Evolutionary conservation across 2,329 filamentous ascomycete species (phyloP), one percentile per base, ranked within the genome.

Genomic region (Aspergillus fructus): DNA sequence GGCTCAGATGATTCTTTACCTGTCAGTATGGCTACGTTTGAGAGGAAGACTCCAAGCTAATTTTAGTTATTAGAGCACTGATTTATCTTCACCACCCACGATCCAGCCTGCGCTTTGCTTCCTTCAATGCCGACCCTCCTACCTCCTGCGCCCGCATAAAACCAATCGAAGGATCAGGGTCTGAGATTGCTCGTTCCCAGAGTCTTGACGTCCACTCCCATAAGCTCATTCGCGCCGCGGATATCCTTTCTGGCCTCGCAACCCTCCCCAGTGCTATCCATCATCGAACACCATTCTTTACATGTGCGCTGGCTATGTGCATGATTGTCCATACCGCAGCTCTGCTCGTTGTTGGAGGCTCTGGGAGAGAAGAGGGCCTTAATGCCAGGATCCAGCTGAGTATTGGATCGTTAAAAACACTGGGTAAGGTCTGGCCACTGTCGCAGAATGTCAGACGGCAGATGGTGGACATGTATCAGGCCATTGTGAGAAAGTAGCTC

Each of bases 181-280:
- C 34, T 17, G 58, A 46, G n/a, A 19, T 17, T 12, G 13, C 21
- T 13, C 27, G 5, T 27, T 5, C 49, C n/a, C 45, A 21, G 34
- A 55, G 19, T n/a, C 41, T 12, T 48, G 60, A 68, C 40, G 42
- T 65, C 8, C 89, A 93, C 74, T 90, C 89, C 0, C 84, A 83
- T n/a, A 91, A 93, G 73, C 89, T 89, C 11, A 83, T 93, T 54
- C 82, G 85, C n/a, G 87, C 89, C 0, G 91, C 91, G 0, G 86
- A 87, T 63, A 85, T 87, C 52, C 88, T 96, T 61, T 88, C 87
- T 60, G 88, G 88, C 1, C 84, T 93, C 21, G 87, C 89, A 0
- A 85, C 86, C 2, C 64, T 64, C 12, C 66, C 62, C 4, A 62
- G 48, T 47, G 81, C 85, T 0, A 75, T 92, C 4, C 79, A 86